These are phyloP conservation scores for Kondoa malvinella DNA, from an alignment of 768 basidiomycete species.

Conservation along the genomic window DNA sequence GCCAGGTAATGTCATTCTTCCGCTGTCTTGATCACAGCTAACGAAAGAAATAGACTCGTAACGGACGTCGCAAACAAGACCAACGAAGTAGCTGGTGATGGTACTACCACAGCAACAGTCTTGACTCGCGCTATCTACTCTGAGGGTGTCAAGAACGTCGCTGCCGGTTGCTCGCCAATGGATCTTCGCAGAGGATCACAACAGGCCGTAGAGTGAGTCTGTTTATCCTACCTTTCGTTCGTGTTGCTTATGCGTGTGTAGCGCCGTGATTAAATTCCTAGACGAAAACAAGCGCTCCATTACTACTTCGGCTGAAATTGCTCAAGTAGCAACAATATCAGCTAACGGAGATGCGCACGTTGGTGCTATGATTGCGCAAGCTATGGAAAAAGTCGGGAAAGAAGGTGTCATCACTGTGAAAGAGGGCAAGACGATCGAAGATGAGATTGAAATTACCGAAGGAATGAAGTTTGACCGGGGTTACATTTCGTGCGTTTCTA, in stretches of 20 bases:
- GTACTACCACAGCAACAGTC: constrained; percentile 94
- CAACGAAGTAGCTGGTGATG: constrained; percentile 63
- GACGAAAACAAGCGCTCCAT: constrained; percentile 75
- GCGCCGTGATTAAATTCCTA: constrained; percentile 75
- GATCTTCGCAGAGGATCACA: constrained; percentile 96
- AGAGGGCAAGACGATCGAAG: constrained; percentile 93
- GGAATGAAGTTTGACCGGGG: constrained; percentile 99
- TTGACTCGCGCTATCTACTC: constrained; percentile 93
- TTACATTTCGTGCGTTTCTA: constrained; percentile 53
- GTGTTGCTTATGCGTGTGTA: not conserved
- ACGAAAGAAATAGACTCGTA: constrained; percentile 53
- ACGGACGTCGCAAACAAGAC: constrained; percentile 94
- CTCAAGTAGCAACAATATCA: constrained; percentile 77
- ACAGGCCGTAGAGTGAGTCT: constrained; percentile 57
- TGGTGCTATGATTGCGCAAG: constrained; percentile 86
- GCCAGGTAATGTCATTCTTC: not conserved
- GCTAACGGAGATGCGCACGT: constrained; percentile 70
- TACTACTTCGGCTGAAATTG: constrained; percentile 93
- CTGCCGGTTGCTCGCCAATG: constrained; percentile 98
- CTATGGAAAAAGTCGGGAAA: constrained; percentile 99
- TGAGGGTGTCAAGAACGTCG: constrained; percentile 97
- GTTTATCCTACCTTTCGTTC: not conserved
- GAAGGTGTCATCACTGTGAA: constrained; percentile 99
- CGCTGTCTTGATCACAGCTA: not conserved
- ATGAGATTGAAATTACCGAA: constrained; percentile 98